A percentile compares a stretch with the other conserved stretches of the same genome.
Conservation (phyloP, 2,329 filamentous ascomycete species). For the Didymella lethalis region DNA sequence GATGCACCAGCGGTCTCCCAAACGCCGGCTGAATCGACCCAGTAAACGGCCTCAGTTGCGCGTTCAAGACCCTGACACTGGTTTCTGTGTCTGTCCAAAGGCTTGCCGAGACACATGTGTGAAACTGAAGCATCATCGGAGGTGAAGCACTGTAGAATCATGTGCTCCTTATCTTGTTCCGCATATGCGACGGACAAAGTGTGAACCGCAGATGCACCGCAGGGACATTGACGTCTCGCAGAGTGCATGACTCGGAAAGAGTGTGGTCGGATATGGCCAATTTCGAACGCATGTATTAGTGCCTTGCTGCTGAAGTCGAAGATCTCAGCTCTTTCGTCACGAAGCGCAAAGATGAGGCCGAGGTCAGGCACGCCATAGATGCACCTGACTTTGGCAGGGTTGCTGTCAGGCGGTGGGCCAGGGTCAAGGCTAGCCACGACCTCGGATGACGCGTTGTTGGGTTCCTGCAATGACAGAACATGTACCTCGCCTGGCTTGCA, state of each 20-base stretch:
- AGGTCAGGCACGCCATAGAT: constrained; percentile 67
- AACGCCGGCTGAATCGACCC: constrained; percentile 67
- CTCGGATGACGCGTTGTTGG: constrained; percentile 40
- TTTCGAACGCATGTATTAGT: constrained; percentile 69
- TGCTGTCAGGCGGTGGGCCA: constrained; percentile 46
- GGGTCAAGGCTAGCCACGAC: constrained; percentile 47
- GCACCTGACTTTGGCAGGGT: constrained; percentile 60
- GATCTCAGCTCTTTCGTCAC: constrained; percentile 64
- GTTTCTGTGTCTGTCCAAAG: constrained; percentile 37
- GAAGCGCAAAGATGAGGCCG: constrained; percentile 67
- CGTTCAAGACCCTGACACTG: constrained; percentile 48
- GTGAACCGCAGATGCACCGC: constrained; percentile 64
- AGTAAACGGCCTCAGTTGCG: constrained; percentile 61
- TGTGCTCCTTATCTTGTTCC: constrained; percentile 65
- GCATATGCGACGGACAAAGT: constrained; percentile 72
- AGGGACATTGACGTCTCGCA: constrained; percentile 59
- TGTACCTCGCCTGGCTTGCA: constrained; percentile 47
- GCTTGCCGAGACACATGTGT: constrained; percentile 65
- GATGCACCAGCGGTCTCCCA: constrained; percentile 71
- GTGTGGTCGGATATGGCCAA: constrained; percentile 65
- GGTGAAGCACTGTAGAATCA: constrained; percentile 70
- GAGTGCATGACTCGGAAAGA: constrained; percentile 69
- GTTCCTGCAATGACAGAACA: constrained; percentile 38
- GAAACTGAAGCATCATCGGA: constrained; percentile 61
- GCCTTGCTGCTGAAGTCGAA: constrained; percentile 66